Evolutionary conservation across 495 filamentous ascomycete species (phyloP), one percentile per base, ranked within the genome.

Genomic region (Neurospora sp.): DNA sequence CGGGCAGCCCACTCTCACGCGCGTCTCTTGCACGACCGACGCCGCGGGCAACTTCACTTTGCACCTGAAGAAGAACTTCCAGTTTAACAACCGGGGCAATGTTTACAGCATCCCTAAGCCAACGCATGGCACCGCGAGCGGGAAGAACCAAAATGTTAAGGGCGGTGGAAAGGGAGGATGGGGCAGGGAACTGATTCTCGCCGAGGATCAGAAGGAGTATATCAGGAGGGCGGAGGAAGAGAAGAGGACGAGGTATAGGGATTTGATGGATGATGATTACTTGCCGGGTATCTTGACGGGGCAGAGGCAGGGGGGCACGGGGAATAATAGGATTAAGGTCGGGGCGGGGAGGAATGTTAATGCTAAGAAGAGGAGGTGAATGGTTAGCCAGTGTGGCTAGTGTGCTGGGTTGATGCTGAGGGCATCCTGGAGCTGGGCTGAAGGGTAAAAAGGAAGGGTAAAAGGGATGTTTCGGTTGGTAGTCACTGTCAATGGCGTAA

Each of bases 201-300:
- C 95, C 2, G 94, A 97, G 83, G 96, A 99, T 81, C 96, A 99
- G 85, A 97, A 98, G 83, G 96, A 99, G 84, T 98, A 93, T 80
- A 78, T 86, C 45, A 84, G 88, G 74, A 91, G 91, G 74, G 81
- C 87, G 9, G 86, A 85, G 15, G 86, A 90, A 77, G 85, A 90
- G 80, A 86, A 85, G 74, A 90, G 90, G 78, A 84, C 85, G 71
- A 90, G 90, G 78, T 89, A 92, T 79, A 90, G 86, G 73, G 93
- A 97, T 84, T 81, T 97, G 72, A 94, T 99, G 95, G 95, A 98
- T 80, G 90, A 94, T 76, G 96, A 98, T 82, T 96, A 95, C 78
- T 82, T 98, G 73, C 96, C 96, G 0, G 85, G 89, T 31, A 96
- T 99, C 69, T 76, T 98, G 81, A 94, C 90, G 10, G 96, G 96